phyloP scores from a whole-genome alignment of 192 early-diverging fungal genomes.

The Coemansia umbellata region DNA sequence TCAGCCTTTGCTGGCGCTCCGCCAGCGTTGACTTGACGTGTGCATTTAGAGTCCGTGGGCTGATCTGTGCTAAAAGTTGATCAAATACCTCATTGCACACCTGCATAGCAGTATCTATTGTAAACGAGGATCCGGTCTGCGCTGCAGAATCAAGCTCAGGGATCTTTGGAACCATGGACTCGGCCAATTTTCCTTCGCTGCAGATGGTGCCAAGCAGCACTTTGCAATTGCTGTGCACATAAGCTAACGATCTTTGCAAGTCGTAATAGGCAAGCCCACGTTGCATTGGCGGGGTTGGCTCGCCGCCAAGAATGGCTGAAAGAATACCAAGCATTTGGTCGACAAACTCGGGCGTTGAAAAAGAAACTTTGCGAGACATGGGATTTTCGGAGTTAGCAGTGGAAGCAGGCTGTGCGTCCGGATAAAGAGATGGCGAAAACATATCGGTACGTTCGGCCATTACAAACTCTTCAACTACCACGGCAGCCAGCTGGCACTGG shows the following conservation, averaged over 20 bases:
- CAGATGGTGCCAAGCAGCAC: constrained; percentile 22
- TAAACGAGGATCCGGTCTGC: constrained; percentile 46
- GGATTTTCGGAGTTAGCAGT: no score
- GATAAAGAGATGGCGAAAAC: no score
- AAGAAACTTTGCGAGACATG: no score
- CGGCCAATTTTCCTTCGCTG: constrained; percentile 29
- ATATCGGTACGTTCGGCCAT: constrained; percentile 48
- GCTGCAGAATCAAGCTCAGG: constrained; percentile 1
- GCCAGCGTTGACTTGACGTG: constrained; percentile 16
- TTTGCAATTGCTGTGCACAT: constrained; percentile 2
- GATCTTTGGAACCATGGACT: neutral
- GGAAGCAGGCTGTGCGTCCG: no score
- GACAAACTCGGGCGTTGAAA: constrained; percentile 49
- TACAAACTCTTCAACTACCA: constrained; percentile 81
- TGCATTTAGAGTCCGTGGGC: neutral
- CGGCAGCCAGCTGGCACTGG: constrained; percentile 70
- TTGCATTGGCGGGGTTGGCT: neutral
- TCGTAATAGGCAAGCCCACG: constrained; percentile 1
- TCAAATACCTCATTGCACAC: constrained; percentile 50
- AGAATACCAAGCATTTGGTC: constrained; percentile 54
- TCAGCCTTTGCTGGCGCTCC: constrained; percentile 62
- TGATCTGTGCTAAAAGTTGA: constrained; percentile 38
- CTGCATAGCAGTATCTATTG: constrained; percentile 54
- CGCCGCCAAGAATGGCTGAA: constrained; percentile 44
- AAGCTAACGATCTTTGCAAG: neutral